Base-by-base conservation (phyloP, 768 basidiomycete genomes). In the Hypholoma sublateritium region DNA sequence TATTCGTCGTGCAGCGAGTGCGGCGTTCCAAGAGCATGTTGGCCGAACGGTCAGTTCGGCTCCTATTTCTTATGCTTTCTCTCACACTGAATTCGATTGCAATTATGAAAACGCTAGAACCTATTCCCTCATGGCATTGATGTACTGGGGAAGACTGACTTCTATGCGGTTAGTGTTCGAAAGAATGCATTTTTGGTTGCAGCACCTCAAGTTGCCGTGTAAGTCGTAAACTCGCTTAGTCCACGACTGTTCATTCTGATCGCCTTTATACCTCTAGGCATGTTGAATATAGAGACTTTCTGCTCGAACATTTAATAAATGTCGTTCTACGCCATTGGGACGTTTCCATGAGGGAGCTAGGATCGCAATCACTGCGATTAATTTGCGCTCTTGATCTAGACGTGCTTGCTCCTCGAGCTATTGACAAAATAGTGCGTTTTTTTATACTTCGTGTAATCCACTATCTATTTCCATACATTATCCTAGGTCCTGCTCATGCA, bases 21-120 rank as follows among this genome's bases (percentile, higher is more conserved):
- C 97, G 16, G 93, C 95, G 12, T 98, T 93, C 69, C 97, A 99
- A 72, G 97, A 99, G 74, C 88, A 89, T 66, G 97, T 98, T 37
- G 97, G 97, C 12, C 79, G 97, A 67, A 89, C 89, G 75, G 96
- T 97, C 66, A 70, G 87, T 71, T 24, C 52, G 11, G 42, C 7
- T 41, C 43, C 41, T 17, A 34, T 54, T 41, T 32, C 50, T 49
- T 48, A 14, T 34, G 51, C 5, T 44, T 41, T 51, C 51, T 47
- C 39, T 41, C 16, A 50, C 47, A 6, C 39, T 52, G 59, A 63
- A 59, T 52, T n/a, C n/a, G n/a, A 22, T 53, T 65, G 57, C 9
- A 32, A 32, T 32, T 32, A 32, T 32, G 28, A 22, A 12, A 48
- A 48, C 50, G 11, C 42, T 65, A 98, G 96, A 87, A 83, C 58